phyloP scores from a whole-genome alignment of 768 basidiomycete genomes.

The Leucogyrophana mollusca region DNA sequence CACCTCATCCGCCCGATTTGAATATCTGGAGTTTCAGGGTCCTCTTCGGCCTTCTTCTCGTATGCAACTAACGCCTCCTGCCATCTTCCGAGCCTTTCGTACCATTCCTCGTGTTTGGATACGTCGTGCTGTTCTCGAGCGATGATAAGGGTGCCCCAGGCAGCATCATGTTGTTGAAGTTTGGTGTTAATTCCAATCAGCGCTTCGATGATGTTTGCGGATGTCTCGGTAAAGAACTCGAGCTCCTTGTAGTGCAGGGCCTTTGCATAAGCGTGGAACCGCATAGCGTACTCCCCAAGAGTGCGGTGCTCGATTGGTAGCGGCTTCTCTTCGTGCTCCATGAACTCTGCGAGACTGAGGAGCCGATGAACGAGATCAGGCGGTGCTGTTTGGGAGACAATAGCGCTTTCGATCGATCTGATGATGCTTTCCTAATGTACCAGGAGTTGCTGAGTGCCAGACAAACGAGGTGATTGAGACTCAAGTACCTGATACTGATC shows the following conservation, averaged over 20 bases:
- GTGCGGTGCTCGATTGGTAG: constrained; percentile 92
- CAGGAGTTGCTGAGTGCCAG: constrained; percentile 7
- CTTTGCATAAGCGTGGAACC: constrained; percentile 94
- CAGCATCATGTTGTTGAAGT: constrained; percentile 95
- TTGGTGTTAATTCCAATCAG: constrained; percentile 96
- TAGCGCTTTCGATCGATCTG: constrained; percentile 81
- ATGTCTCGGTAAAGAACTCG: constrained; percentile 92
- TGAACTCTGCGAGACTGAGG: constrained; percentile 94
- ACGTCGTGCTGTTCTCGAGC: constrained; percentile 90
- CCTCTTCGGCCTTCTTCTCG: constrained; percentile 72
- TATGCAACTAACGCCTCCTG: constrained; percentile 88
- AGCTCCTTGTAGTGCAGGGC: constrained; percentile 98
- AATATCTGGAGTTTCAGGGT: constrained; percentile 73
- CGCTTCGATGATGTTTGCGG: constrained; percentile 87
- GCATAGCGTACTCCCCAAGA: constrained; percentile 90
- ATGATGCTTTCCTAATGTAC: constrained; percentile 84
- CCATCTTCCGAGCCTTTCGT: constrained; percentile 94
- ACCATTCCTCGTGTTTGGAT: constrained; percentile 96
- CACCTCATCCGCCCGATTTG: constrained; percentile 94
- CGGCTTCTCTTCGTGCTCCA: constrained; percentile 98
- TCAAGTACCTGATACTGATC: constrained; percentile 91
- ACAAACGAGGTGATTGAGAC: neutral
- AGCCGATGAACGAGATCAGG: constrained; percentile 89
- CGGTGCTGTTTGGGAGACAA: constrained; percentile 74
- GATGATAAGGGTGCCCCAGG: constrained; percentile 92